A percentile compares a stretch with the other conserved stretches of the same genome.
These are phyloP conservation scores for Vanderwaltozyma yarrowii DNA, from an alignment of 805 yeast genomes.

Conservation along the genomic window DNA sequence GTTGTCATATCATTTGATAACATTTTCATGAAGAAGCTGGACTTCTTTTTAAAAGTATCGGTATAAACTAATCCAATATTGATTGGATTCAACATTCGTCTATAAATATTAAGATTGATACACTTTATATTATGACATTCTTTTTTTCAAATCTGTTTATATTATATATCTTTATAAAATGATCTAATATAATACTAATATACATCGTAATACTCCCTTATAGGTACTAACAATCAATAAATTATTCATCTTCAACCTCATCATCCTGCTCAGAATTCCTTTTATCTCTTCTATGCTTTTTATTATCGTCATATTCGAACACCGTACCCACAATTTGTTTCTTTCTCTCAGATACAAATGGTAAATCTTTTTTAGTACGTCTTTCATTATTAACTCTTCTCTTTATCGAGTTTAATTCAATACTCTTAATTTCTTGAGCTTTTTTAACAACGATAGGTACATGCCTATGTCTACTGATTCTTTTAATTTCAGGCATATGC, in stretches of 20 bases:
- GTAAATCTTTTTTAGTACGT: slow-evolving; percentile 57
- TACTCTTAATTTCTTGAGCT: slow-evolving; percentile 75
- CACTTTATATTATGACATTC: no score
- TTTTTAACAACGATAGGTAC: slow-evolving; percentile 79
- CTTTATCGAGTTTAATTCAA: slow-evolving; percentile 63
- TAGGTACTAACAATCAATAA: no score
- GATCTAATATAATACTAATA: no score
- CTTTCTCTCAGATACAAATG: slow-evolving; percentile 61
- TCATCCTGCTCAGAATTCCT: slow-evolving; percentile 5
- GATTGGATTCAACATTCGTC: no score
- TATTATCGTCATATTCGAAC: slow-evolving; percentile 38
- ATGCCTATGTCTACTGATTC: slow-evolving; percentile 88
- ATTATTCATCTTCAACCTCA: slow-evolving; percentile 2
- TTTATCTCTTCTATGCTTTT: slow-evolving; percentile 7
- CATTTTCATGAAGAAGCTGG: no score
- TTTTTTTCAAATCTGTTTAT: no score
- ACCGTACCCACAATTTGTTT: slow-evolving; percentile 83
- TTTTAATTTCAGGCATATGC: slow-evolving; percentile 90
- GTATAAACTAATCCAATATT: no score
- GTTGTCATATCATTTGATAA: no score
- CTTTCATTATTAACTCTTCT: slow-evolving; percentile 77
- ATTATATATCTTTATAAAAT: no score
- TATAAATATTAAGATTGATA: no score
- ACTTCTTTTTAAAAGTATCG: no score
- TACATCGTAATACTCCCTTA: background rate